These are phyloP conservation scores for Pistacia integerrima DNA, from an alignment of 345 rosid genomes.

Conservation along the genomic window DNA sequence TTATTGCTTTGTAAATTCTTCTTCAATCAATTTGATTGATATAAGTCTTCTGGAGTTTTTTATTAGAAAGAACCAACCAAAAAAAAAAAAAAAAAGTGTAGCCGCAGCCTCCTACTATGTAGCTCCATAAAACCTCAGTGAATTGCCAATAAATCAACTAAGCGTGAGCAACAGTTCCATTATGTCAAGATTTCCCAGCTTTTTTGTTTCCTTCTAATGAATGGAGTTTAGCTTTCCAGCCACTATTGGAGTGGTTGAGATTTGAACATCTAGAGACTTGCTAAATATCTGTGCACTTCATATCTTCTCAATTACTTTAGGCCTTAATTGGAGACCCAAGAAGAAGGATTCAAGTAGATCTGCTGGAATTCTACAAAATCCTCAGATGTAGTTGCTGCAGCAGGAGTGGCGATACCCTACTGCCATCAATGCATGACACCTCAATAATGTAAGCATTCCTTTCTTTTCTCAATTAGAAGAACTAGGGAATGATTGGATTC, in stretches of 20 bases:
- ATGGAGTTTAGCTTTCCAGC: background rate
- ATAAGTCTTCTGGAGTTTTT: no score
- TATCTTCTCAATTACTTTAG: conserved; percentile 32
- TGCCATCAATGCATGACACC: conserved; percentile 82
- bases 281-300: conserved; percentile 1
- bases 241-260: conserved; percentile 9
- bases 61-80: background rate
- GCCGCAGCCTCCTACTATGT: background rate
- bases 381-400: conserved; percentile 76
- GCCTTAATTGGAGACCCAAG: conserved; percentile 91
- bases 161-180: background rate
- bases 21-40: no score
- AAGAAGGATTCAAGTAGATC: conserved; percentile 86
- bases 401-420: conserved; percentile 37
- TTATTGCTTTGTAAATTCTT: background rate
- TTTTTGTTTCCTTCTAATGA: background rate
- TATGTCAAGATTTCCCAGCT: background rate
- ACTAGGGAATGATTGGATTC: background rate
- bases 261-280: background rate
- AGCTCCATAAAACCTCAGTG: background rate
- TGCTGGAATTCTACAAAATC: conserved; percentile 62
- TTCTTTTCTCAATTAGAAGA: conserved; percentile 3
- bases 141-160: conserved; percentile 4
- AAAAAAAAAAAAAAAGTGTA: background rate
- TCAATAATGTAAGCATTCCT: conserved; percentile 75